A percentile compares a stretch with the other conserved stretches of the same genome.
Evolutionary conservation across 176 grass and related monocot species (phyloP).

Genomic region (Musa beccarii): DNA sequence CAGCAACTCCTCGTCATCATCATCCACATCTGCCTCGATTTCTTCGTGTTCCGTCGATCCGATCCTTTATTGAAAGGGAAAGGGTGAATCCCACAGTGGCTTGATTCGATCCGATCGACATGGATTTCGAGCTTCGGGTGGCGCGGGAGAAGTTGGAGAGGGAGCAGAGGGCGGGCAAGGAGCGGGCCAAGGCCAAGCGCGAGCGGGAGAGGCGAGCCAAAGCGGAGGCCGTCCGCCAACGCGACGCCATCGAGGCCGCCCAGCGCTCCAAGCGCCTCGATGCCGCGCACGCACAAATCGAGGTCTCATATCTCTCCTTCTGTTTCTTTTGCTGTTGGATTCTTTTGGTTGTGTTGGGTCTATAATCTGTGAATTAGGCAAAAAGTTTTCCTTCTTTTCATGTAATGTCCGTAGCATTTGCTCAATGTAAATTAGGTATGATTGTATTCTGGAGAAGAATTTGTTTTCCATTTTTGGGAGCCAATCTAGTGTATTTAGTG

Average conservation of each 20-base stretch:
- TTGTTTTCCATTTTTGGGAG: no score
- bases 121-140: slow-evolving; percentile 80
- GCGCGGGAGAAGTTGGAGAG: slow-evolving; percentile 75
- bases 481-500: no score
- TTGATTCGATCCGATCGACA: slow-evolving; percentile 9
- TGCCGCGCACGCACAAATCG: slow-evolving; percentile 40
- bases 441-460: no score
- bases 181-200: slow-evolving; percentile 61
- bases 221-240: slow-evolving; percentile 63
- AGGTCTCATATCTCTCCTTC: slow-evolving; percentile 26
- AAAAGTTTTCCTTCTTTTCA: no score
- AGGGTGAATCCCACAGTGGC: neutral
- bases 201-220: slow-evolving; percentile 62
- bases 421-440: no score
- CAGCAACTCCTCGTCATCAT: neutral
- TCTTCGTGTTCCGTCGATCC: neutral
- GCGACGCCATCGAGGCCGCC: slow-evolving; percentile 63
- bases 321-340: no score
- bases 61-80: neutral
- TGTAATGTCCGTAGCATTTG: no score
- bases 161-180: slow-evolving; percentile 71
- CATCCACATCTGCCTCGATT: neutral
- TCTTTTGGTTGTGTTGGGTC: no score
- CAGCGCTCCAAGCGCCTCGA: slow-evolving; percentile 64
- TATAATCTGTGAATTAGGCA: no score